Evolutionary conservation across 164 flowering plant species (phyloP).

Genomic region (Aristolochia californica): DNA sequence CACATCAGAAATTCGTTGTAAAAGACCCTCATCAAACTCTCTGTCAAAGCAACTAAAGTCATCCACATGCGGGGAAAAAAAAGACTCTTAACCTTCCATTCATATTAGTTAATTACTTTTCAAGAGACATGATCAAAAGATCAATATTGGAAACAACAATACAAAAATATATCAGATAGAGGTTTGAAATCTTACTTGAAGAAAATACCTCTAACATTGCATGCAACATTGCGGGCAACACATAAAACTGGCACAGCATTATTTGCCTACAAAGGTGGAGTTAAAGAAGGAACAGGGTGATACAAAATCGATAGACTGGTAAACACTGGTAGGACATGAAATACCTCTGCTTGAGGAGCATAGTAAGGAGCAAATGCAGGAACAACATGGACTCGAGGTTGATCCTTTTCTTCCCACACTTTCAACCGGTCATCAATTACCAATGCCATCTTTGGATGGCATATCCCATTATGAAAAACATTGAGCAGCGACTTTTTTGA

Average conservation of each 20-base stretch:
- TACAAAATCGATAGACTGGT: neutral
- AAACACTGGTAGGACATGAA: neutral
- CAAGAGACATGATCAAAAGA: neutral
- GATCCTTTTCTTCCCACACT: constrained; percentile 99
- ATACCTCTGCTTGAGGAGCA: constrained; percentile 98
- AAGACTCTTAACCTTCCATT: neutral
- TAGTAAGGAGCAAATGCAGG: constrained; percentile 99
- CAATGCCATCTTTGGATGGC: constrained; percentile 97
- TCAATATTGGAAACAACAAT: no score
- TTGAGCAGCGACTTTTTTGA: constrained; percentile 74
- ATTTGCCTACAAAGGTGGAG: constrained; percentile 48
- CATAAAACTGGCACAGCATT: constrained; percentile 75
- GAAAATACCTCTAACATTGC: constrained; percentile 96
- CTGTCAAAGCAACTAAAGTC: constrained; percentile 27
- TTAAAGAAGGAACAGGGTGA: neutral
- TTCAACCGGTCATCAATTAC: constrained; percentile 97
- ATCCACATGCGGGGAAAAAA: constrained; percentile 4
- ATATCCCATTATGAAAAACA: constrained; percentile 83
- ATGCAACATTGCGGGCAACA: constrained; percentile 97
- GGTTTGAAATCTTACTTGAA: constrained; percentile 63
- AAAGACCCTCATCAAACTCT: constrained; percentile 84
- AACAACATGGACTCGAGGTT: constrained; percentile 94
- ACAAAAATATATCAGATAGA: neutral
- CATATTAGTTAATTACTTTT: neutral
- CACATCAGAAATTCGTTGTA: constrained; percentile 57